Conservation (phyloP, 192 early-diverging fungal genomes). For the Coemansia aciculifera region DNA sequence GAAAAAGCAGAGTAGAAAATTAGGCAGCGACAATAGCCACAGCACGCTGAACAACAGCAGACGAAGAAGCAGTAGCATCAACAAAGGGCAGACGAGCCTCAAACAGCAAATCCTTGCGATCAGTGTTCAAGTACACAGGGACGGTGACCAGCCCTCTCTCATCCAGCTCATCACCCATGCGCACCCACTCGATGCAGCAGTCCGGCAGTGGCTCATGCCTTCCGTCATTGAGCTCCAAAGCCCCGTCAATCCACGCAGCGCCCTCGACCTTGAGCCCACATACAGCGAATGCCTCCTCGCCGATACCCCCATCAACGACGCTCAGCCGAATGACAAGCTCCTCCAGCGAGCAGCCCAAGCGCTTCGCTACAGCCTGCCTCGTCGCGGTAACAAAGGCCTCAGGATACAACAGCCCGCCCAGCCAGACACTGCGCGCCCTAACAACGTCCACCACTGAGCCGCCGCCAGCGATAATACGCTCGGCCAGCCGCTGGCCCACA, state of each 20-base stretch:
- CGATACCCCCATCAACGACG: constrained; percentile 9
- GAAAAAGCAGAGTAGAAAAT: not conserved
- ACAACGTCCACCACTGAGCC: constrained; percentile 18
- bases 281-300: constrained; percentile 22
- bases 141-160: constrained; percentile 19
- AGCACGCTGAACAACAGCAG: constrained; percentile 56
- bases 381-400: constrained; percentile 93
- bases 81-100: constrained; percentile 34
- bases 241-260: constrained; percentile 34
- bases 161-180: not conserved
- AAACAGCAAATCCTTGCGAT: constrained; percentile 63
- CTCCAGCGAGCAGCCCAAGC: constrained; percentile 75
- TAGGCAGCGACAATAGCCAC: constrained; percentile 59
- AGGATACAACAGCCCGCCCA: constrained; percentile 85
- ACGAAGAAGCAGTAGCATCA: constrained; percentile 5
- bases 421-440: constrained; percentile 62
- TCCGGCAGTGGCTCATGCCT: constrained; percentile 27
- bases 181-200: constrained; percentile 22
- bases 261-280: constrained; percentile 57
- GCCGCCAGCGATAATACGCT: constrained; percentile 22
- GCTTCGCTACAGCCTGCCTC: constrained; percentile 79
- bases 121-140: constrained; percentile 69
- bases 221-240: constrained; percentile 47
- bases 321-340: constrained; percentile 64
- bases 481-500: constrained; percentile 60